Base-by-base conservation (phyloP, 192 early-diverging fungal genomes). In the Rhizoclosmatium globosum region DNA sequence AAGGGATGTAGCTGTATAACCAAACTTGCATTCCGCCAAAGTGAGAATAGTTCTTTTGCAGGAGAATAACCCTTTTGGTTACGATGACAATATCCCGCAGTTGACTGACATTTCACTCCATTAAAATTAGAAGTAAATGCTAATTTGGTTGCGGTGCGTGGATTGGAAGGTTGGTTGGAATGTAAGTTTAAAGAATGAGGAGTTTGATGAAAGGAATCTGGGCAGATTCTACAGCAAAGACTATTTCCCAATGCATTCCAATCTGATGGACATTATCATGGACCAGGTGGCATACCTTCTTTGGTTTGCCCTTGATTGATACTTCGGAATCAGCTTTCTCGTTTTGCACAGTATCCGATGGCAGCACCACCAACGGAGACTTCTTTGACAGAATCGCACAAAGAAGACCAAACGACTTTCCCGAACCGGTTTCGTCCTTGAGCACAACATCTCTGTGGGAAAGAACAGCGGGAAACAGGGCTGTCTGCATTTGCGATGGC, bases 361-460 rank as follows among this genome's bases (percentile, higher is more conserved):
- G 21, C 17, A 21, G 57, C 17, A 53, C 4, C 3, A 74, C 61
- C 31, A 38, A 11, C 17, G 73, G 73, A 39, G 44, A 67, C 56
- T 62, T 48, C 53, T 85, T 85, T 74, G 68, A 71, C 23, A 86
- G 77, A 17, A 88, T 39, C 44, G 82, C 82, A 0, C 70, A 64
- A 39, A 86, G 66, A 2, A 88, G 59, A 2, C 82, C 87, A 17
- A 88, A 68, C 1, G 83, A 79, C 67, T 88, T 88, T 19, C 87
- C 87, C 38, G 81, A 74, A 4, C 87, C 87, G 0, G 87, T 88
- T 6, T 56, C 73, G 68, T 88, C 84, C 58, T 84, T 82, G 56
- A 88, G 50, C 3, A 86, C 64, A 6, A 88, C 39, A 70, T 85
- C 82, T 9, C 57, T 39, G 68, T 84, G 84, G 1, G 80, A 47